Base-by-base conservation (phyloP, 257 asterid genomes). In the Solanum stenotomum region DNA sequence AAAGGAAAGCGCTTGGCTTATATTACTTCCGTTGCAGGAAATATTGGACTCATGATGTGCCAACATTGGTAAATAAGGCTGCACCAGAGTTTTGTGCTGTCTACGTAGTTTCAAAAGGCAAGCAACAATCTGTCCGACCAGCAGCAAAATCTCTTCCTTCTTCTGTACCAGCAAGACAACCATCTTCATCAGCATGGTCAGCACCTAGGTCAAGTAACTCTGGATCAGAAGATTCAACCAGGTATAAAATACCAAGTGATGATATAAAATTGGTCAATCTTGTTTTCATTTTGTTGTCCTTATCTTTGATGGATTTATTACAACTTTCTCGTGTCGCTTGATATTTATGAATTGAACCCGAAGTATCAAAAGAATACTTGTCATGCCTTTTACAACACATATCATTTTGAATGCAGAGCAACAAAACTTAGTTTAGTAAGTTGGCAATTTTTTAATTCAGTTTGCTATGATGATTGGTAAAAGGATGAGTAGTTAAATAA, bases 1-100 rank as follows among this genome's bases (percentile, higher is more conserved):
- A 31, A 11, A n/a, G 20, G 23, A 75, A 25, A 79, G 16, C 16
- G 59, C n/a, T 71, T 67, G 75, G 71, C 87, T 76, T 87, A 93
- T 87, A 92, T 86, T 49, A 46, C 75, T 76, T 87, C 29, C 9
- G 42, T 35, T 91, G 89, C 88, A 91, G 93, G 91, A 94, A 92
- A 87, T 92, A 93, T 86, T 93, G 94, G 96, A 87, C 89, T 49
- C 86, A 85, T 10, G 98, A 94, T 87, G 92, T 94, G 85, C 93
- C 98, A 83, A 92, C 98, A 25, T 29, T 91, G 84, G 87, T 95
- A 83, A 94, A 92, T 92, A 96, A 93, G 90, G 89, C 91, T 20
- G 99, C 98, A 18, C 99, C 98, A 0, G 97, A 93, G 35, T 95
- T 91, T 83, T 95, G 98, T 87, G 90, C 98, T 0, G 95, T 95